Conservation (phyloP, 192 early-diverging fungal genomes). For the Gaertneriomyces sp. region DNA sequence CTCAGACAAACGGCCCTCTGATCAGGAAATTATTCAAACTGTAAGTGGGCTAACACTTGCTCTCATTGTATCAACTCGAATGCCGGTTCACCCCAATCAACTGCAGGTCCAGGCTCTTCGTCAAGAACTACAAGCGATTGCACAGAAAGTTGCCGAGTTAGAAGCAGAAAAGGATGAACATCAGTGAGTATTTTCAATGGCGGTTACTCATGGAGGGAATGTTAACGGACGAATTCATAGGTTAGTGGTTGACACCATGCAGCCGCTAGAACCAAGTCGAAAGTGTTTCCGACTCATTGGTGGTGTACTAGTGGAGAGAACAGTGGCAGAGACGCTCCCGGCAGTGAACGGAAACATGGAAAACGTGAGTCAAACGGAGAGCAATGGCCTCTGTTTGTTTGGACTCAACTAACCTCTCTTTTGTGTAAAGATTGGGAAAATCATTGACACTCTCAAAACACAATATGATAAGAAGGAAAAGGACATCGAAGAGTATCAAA, state of each 20-base stretch:
- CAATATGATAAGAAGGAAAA: slow-evolving; percentile 88
- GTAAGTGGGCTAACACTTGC: slow-evolving; percentile 17
- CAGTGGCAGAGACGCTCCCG: slow-evolving; percentile 87
- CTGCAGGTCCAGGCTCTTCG: slow-evolving; percentile 65
- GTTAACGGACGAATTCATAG: slow-evolving; percentile 34
- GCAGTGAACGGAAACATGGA: slow-evolving; percentile 81
- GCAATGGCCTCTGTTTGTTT: not conserved
- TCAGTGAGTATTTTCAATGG: slow-evolving; percentile 52
- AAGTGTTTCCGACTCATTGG: slow-evolving; percentile 93
- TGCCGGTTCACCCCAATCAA: not conserved
- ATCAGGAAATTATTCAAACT: slow-evolving; percentile 57
- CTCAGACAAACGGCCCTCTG: slow-evolving; percentile 48
- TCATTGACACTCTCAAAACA: slow-evolving; percentile 71
- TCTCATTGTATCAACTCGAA: not conserved
- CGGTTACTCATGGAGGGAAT: not conserved
- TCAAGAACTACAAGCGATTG: slow-evolving; percentile 78
- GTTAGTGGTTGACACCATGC: slow-evolving; percentile 91
- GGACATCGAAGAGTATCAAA: slow-evolving; percentile 81
- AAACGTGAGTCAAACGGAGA: slow-evolving; percentile 48
- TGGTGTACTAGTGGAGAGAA: slow-evolving; percentile 90
- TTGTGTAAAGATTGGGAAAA: slow-evolving; percentile 60
- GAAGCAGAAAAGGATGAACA: slow-evolving; percentile 93
- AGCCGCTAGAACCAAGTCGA: slow-evolving; percentile 71
- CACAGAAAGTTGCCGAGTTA: slow-evolving; percentile 89
- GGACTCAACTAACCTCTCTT: not conserved